These are phyloP conservation scores for Agaricus bisporus DNA, from an alignment of 768 basidiomycete genomes.

Conservation along the genomic window DNA sequence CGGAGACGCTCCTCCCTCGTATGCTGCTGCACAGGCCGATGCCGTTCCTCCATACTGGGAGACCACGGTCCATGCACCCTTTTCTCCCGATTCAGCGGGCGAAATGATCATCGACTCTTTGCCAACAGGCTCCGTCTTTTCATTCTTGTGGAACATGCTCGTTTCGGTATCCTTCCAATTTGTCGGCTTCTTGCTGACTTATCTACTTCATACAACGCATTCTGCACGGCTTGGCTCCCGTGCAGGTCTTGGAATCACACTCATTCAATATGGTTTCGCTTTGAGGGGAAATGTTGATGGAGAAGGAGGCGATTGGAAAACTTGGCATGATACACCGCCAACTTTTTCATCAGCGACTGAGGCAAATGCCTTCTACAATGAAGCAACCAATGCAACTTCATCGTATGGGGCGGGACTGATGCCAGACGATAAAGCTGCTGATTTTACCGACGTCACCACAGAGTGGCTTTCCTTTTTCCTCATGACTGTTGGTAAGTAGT, in stretches of 20 bases:
- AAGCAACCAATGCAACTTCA: conserved; percentile 22
- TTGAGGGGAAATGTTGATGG: conserved; percentile 50
- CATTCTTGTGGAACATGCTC: conserved; percentile 88
- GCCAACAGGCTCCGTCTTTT: conserved; percentile 76
- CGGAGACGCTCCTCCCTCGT: conserved; percentile 86
- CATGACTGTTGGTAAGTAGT: conserved; percentile 71
- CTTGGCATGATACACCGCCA: conserved; percentile 23
- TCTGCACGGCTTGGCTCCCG: conserved; percentile 90
- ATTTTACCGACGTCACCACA: conserved; percentile 63
- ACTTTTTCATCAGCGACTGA: conserved; percentile 39
- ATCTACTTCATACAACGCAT: conserved; percentile 90
- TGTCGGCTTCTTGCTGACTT: conserved; percentile 88
- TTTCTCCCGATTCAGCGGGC: conserved; percentile 52
- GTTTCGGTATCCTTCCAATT: conserved; percentile 98
- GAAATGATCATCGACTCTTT: conserved; percentile 90
- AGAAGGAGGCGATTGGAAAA: conserved; percentile 25
- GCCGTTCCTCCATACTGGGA: conserved; percentile 99
- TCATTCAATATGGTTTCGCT: conserved; percentile 93
- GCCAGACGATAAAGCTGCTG: conserved; percentile 33
- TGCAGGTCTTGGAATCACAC: conserved; percentile 91
- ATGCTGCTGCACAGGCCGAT: conserved; percentile 87
- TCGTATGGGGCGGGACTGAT: conserved; percentile 16
- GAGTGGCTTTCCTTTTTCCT: conserved; percentile 95
- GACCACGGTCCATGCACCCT: conserved; percentile 91
- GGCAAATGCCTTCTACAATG: conserved; percentile 36